Evolutionary conservation across 805 yeast genomes (phyloP), one percentile per base, ranked within the genome.

Genomic region (Kodamaea hsintzibuensis): DNA sequence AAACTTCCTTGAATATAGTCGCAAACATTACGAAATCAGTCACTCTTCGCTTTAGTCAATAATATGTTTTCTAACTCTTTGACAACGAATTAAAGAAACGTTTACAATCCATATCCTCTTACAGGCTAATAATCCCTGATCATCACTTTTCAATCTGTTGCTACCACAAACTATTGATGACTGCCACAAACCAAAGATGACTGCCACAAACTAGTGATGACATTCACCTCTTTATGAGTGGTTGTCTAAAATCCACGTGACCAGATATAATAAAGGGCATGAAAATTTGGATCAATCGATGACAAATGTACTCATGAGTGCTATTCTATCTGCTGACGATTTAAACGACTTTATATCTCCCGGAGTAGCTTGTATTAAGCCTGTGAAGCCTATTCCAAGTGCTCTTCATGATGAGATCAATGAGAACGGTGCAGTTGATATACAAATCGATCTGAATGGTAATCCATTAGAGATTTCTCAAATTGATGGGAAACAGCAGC

Each of bases 261-360:
- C 33, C 42, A 37, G n/a, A 27, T 12, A 35, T 18, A 12, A 22
- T 18, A 30, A 19, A 35, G 37, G 17, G 16, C 39, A n/a, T 27
- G 17, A 17, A 45, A 27, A 27, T 27, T 27, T 18, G 39, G n/a
- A 14, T 38, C 19, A 13, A 17, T 8, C 17, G 46, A 42, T 48
- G 45, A 42, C 50, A 17, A 39, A 45, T 16, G n/a, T 22, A 40
- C 18, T 2, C 25, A 91, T 92, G 98, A 88, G 96, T 71, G 91
- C 97, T 1, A 74, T 92, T 42, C 77, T 93, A 51, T 88, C 96
- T 7, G 92, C 91, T 18, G 95, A 89, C 54, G 98, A 95, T 64
- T 74, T 95, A 54, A 95, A 95, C 70, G 99, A 95, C 71, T 95
- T 91, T 72, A 93, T 95, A 44, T 81, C 89, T 33, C 99, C 98